Conservation (phyloP, 2,329 filamentous ascomycete species). For the Colletotrichum tropicicola region DNA sequence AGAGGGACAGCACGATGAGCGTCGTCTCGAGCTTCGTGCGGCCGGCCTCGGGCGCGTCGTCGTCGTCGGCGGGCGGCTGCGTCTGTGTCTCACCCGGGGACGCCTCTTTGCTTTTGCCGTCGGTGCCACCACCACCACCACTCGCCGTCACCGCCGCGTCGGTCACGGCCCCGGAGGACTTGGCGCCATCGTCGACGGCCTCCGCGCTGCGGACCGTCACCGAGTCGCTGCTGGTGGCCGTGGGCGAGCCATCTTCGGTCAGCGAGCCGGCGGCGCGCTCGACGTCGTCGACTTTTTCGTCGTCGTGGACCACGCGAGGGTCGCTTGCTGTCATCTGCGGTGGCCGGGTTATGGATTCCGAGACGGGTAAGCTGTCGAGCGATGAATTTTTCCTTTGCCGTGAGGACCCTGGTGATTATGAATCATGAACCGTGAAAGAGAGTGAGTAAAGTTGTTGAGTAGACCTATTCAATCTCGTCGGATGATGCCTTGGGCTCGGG, state of each 20-base stretch:
- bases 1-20: conserved; percentile 30
- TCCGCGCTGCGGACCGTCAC: conserved; percentile 3
- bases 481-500: background rate
- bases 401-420: background rate
- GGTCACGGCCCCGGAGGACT: background rate
- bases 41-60: conserved; percentile 40
- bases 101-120: background rate
- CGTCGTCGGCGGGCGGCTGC: background rate
- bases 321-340: conserved; percentile 14
- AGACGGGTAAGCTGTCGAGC: background rate
- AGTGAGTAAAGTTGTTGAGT: background rate
- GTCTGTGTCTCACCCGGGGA: background rate
- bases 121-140: background rate
- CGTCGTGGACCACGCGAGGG: conserved; percentile 10
- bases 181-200: background rate
- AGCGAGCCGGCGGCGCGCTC: conserved; percentile 17
- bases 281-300: conserved; percentile 24
- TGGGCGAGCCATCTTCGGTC: conserved; percentile 5
- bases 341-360: background rate
- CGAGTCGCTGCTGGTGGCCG: conserved; percentile 13
- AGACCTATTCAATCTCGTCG: background rate
- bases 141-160: background rate
- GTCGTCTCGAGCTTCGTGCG: conserved; percentile 48
- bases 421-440: background rate
- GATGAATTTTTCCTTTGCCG: background rate